phyloP scores from a whole-genome alignment of 805 yeast genomes.

The Candida stauntonica region DNA sequence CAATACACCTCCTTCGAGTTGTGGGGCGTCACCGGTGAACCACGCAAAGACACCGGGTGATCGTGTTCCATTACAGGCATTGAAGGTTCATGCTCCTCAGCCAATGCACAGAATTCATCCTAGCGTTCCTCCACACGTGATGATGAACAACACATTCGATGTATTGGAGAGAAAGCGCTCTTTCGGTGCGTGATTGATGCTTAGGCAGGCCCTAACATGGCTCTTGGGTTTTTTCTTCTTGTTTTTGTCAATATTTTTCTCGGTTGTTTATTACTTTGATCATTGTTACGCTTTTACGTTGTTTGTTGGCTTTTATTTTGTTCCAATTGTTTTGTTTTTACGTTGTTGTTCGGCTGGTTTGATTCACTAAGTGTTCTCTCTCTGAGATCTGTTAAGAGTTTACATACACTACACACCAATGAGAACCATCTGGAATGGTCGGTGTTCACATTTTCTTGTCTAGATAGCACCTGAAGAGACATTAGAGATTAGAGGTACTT shows the following conservation, averaged over 20 bases:
- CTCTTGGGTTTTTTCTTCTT: background rate
- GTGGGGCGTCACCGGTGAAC: constrained; percentile 19
- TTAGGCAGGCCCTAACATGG: no score
- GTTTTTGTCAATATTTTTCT: no score
- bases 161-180: constrained; percentile 9
- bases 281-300: no score
- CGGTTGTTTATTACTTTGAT: no score
- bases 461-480: background rate
- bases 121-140: constrained; percentile 3
- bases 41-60: constrained; percentile 2
- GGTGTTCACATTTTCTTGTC: no score
- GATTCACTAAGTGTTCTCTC: no score
- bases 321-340: no score
- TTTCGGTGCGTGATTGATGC: constrained; percentile 1
- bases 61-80: constrained; percentile 9
- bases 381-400: no score
- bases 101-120: constrained; percentile 1
- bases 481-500: background rate
- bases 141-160: constrained; percentile 1
- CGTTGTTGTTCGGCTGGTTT: no score
- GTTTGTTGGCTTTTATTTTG: no score
- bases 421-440: no score
- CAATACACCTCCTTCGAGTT: constrained; percentile 19
- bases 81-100: constrained; percentile 7
- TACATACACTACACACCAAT: no score